Evolutionary conservation across 257 asterid species (phyloP).

Genomic region (Linderniella brevidens): DNA sequence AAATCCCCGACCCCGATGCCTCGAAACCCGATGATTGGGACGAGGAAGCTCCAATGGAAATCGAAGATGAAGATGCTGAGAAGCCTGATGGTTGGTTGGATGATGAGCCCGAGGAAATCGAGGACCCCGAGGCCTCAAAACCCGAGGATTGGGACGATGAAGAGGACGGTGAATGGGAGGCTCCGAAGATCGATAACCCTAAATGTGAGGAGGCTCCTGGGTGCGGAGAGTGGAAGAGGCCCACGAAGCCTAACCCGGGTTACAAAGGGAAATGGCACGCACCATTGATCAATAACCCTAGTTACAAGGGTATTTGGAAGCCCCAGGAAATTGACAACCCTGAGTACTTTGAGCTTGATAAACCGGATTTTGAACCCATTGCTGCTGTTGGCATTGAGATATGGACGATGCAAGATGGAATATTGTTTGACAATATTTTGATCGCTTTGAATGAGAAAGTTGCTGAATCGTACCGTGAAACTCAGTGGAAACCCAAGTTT

Average conservation of each 20-base stretch:
- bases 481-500: slow-evolving; percentile 67
- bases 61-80: slow-evolving; percentile 68
- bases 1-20: slow-evolving; percentile 84
- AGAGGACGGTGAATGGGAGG: slow-evolving; percentile 98
- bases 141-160: slow-evolving; percentile 98
- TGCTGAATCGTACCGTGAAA: slow-evolving; percentile 50
- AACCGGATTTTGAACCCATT: slow-evolving; percentile 76
- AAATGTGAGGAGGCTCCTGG: slow-evolving; percentile 79
- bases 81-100: slow-evolving; percentile 97
- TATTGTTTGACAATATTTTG: slow-evolving; percentile 77
- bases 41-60: slow-evolving; percentile 85
- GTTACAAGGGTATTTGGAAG: slow-evolving; percentile 93
- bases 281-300: slow-evolving; percentile 76
- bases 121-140: slow-evolving; percentile 76
- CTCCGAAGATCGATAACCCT: slow-evolving; percentile 76
- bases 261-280: slow-evolving; percentile 91
- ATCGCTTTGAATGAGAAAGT: slow-evolving; percentile 44
- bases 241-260: slow-evolving; percentile 71
- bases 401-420: slow-evolving; percentile 97
- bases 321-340: slow-evolving; percentile 77
- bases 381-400: slow-evolving; percentile 96
- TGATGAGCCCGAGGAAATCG: slow-evolving; percentile 88
- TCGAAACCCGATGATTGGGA: slow-evolving; percentile 94
- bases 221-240: slow-evolving; percentile 94
- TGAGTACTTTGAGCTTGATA: slow-evolving; percentile 57